Conservation (phyloP, 169 alveolate genomes). For the Babesia bovis region DNA sequence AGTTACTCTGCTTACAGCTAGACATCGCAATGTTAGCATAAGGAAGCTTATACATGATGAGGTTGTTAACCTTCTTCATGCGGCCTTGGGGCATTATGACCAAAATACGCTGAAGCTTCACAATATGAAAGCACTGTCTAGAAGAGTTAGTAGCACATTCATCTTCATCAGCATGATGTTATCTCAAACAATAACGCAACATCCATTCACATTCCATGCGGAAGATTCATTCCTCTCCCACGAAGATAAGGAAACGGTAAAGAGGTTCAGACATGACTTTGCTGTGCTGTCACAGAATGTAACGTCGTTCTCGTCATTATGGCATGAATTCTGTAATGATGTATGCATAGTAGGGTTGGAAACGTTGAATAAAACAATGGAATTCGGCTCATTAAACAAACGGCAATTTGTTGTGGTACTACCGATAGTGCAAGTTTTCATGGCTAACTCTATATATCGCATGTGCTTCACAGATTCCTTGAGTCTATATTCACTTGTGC, state of each 20-base stretch:
- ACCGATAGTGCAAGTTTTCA: conserved; percentile 54
- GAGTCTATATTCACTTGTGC: conserved; percentile 51
- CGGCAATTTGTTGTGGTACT: conserved; percentile 28
- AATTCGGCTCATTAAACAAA: conserved; percentile 26
- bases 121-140: conserved; percentile 23
- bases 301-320: conserved; percentile 13
- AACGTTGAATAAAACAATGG: conserved; percentile 30
- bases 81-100: conserved; percentile 45
- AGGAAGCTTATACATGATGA: conserved; percentile 51
- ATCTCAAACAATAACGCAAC: conserved; percentile 4
- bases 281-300: conserved; percentile 30
- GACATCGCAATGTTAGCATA: conserved; percentile 32
- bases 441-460: conserved; percentile 56
- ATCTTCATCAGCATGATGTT: conserved; percentile 39
- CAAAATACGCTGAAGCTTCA: neutral
- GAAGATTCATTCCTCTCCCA: conserved; percentile 60
- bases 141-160: conserved; percentile 38
- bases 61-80: conserved; percentile 37
- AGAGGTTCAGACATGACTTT: conserved; percentile 42
- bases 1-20: conserved; percentile 40
- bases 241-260: conserved; percentile 49
- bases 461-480: conserved; percentile 64
- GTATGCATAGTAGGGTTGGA: conserved; percentile 41
- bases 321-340: conserved; percentile 46
- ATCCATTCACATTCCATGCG: conserved; percentile 23